A percentile compares a stretch with the other conserved stretches of the same genome.
These are phyloP conservation scores for Tricholomella constricta DNA, from an alignment of 768 basidiomycete species.

Conservation along the genomic window DNA sequence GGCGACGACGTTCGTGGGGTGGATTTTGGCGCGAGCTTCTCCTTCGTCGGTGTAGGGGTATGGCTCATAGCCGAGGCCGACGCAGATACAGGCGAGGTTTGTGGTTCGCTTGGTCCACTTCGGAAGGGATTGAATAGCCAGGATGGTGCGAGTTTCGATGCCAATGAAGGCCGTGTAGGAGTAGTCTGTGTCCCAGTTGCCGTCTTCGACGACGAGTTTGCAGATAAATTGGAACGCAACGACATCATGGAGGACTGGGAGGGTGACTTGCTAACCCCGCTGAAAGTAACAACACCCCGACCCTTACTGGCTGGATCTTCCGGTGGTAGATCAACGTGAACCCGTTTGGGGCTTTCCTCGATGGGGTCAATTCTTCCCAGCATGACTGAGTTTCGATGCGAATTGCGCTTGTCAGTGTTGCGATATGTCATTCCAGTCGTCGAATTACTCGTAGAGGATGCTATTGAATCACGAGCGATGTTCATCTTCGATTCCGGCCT, in stretches of 20 bases:
- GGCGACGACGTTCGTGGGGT: constrained; percentile 28
- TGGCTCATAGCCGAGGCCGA: constrained; percentile 41
- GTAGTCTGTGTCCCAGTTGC: constrained; percentile 24
- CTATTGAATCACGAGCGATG: constrained; percentile 38
- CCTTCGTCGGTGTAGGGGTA: constrained; percentile 13
- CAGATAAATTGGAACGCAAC: constrained; percentile 50
- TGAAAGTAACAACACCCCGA: constrained; percentile 24
- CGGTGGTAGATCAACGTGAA: constrained; percentile 52
- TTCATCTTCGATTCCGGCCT: constrained; percentile 39
- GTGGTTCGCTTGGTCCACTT: constrained; percentile 61
- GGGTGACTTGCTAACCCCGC: constrained; percentile 56
- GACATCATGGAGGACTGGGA: constrained; percentile 71
- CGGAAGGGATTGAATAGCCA: constrained; percentile 83
- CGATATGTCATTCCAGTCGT: constrained; percentile 38
- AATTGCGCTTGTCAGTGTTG: constrained; percentile 42
- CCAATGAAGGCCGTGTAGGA: constrained; percentile 39
- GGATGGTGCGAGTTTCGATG: constrained; percentile 68
- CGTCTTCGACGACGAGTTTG: constrained; percentile 39
- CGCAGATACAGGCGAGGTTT: constrained; percentile 57
- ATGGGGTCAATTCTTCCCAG: constrained; percentile 59
- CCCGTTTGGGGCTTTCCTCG: constrained; percentile 66
- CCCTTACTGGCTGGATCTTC: constrained; percentile 35
- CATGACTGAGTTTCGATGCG: constrained; percentile 52
- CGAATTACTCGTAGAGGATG: constrained; percentile 38
- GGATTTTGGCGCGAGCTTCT: constrained; percentile 12